Conservation (phyloP, 2,329 filamentous ascomycete species). For the Trichophyton simii region DNA sequence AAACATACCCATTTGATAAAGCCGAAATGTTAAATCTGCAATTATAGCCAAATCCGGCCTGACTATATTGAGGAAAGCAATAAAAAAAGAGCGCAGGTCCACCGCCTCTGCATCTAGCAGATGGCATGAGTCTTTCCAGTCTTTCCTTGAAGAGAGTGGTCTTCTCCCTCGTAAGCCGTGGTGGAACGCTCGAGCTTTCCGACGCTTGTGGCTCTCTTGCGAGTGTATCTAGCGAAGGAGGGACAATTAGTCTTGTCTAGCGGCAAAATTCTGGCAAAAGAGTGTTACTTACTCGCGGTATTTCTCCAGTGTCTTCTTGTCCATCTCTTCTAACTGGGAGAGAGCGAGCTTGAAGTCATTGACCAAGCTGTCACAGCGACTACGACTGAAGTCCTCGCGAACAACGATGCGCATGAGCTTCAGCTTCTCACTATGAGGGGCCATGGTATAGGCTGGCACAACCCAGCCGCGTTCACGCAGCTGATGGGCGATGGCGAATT, state of each 20-base stretch:
- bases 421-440: conserved; percentile 66
- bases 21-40: too few relatives aligned
- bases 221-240: conserved; percentile 31
- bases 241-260: not conserved
- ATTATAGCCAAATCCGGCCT: too few relatives aligned
- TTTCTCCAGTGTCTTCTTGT: conserved; percentile 55
- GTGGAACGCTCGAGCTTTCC: conserved; percentile 43
- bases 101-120: conserved; percentile 44
- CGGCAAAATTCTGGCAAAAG: not conserved
- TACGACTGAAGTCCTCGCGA: conserved; percentile 78
- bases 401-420: conserved; percentile 91
- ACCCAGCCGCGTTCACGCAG: conserved; percentile 83
- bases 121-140: conserved; percentile 79
- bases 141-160: conserved; percentile 80
- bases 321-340: conserved; percentile 58
- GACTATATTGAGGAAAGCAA: too few relatives aligned
- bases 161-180: conserved; percentile 53
- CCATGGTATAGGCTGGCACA: conserved; percentile 94
- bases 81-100: too few relatives aligned
- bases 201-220: conserved; percentile 42
- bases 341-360: conserved; percentile 67
- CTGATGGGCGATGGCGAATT: conserved; percentile 71
- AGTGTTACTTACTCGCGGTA: conserved; percentile 47
- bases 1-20: too few relatives aligned
- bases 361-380: conserved; percentile 66